Base-by-base conservation (phyloP, 176 grass and related monocot species). In the Coix lacrymajobi region DNA sequence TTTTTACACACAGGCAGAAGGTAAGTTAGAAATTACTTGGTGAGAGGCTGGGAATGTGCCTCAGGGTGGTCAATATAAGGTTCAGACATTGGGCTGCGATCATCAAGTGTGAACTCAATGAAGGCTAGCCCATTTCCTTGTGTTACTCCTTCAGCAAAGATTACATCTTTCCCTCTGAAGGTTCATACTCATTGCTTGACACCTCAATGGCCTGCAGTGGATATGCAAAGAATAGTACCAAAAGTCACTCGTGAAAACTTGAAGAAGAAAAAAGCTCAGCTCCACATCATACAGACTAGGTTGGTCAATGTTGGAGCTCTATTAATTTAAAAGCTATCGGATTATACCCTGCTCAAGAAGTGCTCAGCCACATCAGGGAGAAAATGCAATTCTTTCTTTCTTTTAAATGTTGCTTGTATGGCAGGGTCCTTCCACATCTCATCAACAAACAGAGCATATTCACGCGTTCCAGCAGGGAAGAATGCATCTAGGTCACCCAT, bases 141-240 rank as follows among this genome's bases (percentile, higher is more conserved):
- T 39, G 93, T 96, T 67, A 95, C 89, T 76, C 96, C 96, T 93
- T 98, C 93, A 1, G 96, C 91, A 88, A 85, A 92, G 34, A 98
- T 82, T 29, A 98, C 90, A 84, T 98, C 96, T 82, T 82, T 98
- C 79, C n/a, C n/a, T 98, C 93, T 63, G 96, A 93, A 87, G 96
- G 96, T 41, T 92, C 96, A 83, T 98, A 98, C 75, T 98, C 96
- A 72, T 98, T 98, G 74, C 96, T 96, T 77, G 96, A 98, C 56
- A 95, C 86, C 83, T 98, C 93, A 52, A 95, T 90, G 58, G 96
- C 96, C 96, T 98, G 79, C 78, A 89, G 83, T 10, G 49, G 43
- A 79, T 62, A 71, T 75, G 56, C 2, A 54, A 88, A 19, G 7
- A 25, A 29, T 56, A 77, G 45, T 24, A n/a, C 52, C 3, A 70